Conservation (phyloP, 2,329 filamentous ascomycete species). For the Aspergillus sp. region DNA sequence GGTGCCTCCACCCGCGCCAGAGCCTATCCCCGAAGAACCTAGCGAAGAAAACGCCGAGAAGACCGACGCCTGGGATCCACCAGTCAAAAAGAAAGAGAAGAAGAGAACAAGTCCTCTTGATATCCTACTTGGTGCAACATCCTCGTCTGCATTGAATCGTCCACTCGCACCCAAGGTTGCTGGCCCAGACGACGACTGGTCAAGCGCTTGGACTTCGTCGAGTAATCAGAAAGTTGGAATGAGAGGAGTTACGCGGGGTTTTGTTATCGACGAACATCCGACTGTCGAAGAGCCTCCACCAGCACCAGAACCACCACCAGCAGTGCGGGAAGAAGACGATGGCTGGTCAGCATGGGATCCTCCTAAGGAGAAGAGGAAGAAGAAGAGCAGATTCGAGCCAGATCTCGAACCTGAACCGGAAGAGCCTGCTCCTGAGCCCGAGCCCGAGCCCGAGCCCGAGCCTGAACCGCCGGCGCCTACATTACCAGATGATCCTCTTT, state of each 20-base stretch:
- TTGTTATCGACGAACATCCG: constrained; percentile 18
- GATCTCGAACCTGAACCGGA: neutral
- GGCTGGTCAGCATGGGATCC: constrained; percentile 20
- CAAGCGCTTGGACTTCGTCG: constrained; percentile 16
- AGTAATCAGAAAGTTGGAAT: constrained; percentile 38
- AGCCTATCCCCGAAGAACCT: constrained; percentile 15
- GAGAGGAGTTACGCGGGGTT: constrained; percentile 26
- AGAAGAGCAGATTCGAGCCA: constrained; percentile 15
- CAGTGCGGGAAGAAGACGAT: constrained; percentile 15
- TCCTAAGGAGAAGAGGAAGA: constrained; percentile 22
- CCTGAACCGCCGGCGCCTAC: neutral
- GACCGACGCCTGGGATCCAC: constrained; percentile 23
- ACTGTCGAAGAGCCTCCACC: constrained; percentile 10
- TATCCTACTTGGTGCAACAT: constrained; percentile 10
- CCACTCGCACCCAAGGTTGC: constrained; percentile 14
- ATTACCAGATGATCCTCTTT: constrained; percentile 12
- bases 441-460: neutral
- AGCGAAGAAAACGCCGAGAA: constrained; percentile 10
- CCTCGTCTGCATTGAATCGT: constrained; percentile 23
- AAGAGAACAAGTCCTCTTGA: constrained; percentile 17
- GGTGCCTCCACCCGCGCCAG: constrained; percentile 7
- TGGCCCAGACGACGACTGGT: constrained; percentile 25
- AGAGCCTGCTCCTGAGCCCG: neutral
- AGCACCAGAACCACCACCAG: constrained; percentile 12
- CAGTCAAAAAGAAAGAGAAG: constrained; percentile 26